These are phyloP conservation scores for Penicillium sp. DNA, from an alignment of 2,329 filamentous ascomycete genomes.

Conservation along the genomic window DNA sequence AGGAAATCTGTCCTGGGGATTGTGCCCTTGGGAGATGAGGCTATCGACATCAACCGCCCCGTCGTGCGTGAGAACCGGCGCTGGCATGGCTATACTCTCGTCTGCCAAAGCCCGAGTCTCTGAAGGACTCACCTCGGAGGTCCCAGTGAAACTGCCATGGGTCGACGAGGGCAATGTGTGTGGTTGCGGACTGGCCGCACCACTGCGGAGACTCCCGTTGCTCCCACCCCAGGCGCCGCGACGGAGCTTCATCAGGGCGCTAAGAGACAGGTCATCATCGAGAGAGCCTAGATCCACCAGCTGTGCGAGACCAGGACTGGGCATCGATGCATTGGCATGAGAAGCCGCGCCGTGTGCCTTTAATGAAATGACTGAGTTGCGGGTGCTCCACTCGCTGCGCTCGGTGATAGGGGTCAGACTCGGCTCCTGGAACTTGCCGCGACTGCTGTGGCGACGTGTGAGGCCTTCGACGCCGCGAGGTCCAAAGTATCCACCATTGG, in stretches of 20 bases:
- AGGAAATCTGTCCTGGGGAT: too few relatives aligned
- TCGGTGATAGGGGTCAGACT: conserved; percentile 96
- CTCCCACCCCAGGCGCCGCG: conserved; percentile 76
- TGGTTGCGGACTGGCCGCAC: conserved; percentile 39
- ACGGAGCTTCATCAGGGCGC: conserved; percentile 65
- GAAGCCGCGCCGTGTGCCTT: conserved; percentile 44
- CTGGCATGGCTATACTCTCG: conserved; percentile 3
- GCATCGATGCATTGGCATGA: conserved; percentile 48
- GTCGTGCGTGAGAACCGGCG: too few relatives aligned
- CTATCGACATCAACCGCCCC: too few relatives aligned
- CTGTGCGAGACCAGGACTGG: conserved; percentile 71
- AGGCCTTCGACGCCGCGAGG: conserved; percentile 60
- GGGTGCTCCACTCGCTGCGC: conserved; percentile 88
- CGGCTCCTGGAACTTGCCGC: conserved; percentile 71
- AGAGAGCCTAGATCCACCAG: conserved; percentile 57
- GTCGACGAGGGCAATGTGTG: conserved; percentile 29
- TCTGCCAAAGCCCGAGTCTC: conserved; percentile 11
- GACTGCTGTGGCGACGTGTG: conserved; percentile 64
- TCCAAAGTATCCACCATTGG: conserved; percentile 85
- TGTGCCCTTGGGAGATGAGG: too few relatives aligned
- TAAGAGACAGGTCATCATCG: conserved; percentile 67
- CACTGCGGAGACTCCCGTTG: conserved; percentile 62
- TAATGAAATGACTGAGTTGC: conserved; percentile 81
- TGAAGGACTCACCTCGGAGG: conserved; percentile 30
- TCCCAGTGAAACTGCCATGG: conserved; percentile 30